phyloP scores from a whole-genome alignment of 1,139 yeast species.

The Suhomyces bribrorum region DNA sequence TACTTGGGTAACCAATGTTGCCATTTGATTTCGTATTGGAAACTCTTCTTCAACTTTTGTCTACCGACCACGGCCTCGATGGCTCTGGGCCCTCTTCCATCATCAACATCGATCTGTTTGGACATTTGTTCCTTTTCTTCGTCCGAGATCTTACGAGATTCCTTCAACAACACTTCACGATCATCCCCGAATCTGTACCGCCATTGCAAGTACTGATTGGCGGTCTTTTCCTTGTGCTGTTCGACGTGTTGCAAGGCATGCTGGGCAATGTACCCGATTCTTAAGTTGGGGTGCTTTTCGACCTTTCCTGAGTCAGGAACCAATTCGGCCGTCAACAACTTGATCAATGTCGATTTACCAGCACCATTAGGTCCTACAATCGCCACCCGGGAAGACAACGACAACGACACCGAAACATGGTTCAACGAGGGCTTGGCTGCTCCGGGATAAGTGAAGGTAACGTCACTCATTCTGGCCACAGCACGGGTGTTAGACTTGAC shows the following conservation, averaged over 20 bases:
- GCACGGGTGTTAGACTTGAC: conserved; percentile 94
- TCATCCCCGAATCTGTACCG: conserved; percentile 97
- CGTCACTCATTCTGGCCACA: conserved; percentile 86
- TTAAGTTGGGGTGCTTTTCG: conserved; percentile 96
- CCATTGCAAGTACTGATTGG: conserved; percentile 98
- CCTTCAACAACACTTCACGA: conserved; percentile 92
- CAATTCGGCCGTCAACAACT: conserved; percentile 87
- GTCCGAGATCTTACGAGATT: conserved; percentile 82
- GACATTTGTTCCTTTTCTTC: conserved; percentile 82
- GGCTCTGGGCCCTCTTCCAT: conserved; percentile 86
- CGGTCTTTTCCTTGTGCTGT: conserved; percentile 95
- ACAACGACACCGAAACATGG: conserved; percentile 82
- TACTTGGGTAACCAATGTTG: conserved; percentile 87
- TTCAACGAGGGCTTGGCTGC: conserved; percentile 78
- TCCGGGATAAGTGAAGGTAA: conserved; percentile 88
- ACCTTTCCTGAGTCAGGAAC: conserved; percentile 86
- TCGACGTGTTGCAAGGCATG: conserved; percentile 97
- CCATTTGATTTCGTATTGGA: conserved; percentile 98
- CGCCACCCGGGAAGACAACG: conserved; percentile 93
- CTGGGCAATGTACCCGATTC: conserved; percentile 98
- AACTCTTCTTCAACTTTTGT: conserved; percentile 92
- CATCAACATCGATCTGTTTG: conserved; percentile 75
- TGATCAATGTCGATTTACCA: conserved; percentile 94
- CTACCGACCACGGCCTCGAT: conserved; percentile 96
- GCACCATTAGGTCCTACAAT: conserved; percentile 98